phyloP scores from a whole-genome alignment of 2,329 filamentous ascomycete species.

The Cercospora sesami region DNA sequence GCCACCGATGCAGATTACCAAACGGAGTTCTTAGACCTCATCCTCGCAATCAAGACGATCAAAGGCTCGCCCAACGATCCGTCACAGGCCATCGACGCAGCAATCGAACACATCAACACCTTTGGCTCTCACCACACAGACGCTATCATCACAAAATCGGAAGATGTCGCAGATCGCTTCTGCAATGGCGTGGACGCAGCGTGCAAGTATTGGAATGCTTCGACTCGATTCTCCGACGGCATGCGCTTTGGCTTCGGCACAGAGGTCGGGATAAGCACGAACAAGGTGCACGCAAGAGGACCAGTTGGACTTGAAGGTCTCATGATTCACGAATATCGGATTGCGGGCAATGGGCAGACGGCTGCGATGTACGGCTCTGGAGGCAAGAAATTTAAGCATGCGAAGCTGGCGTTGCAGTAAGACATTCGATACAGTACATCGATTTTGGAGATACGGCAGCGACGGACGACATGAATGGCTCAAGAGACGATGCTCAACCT shows the following conservation, averaged over 20 bases:
- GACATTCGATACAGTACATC: neutral
- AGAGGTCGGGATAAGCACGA: constrained; percentile 97
- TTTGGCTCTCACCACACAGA: constrained; percentile 96
- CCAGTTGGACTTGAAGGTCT: constrained; percentile 92
- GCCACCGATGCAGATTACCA: constrained; percentile 71
- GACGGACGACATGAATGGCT: neutral
- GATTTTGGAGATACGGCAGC: neutral
- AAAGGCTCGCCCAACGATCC: constrained; percentile 34
- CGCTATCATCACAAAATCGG: constrained; percentile 73
- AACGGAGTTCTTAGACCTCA: constrained; percentile 86
- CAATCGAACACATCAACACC: constrained; percentile 83
- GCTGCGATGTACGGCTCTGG: constrained; percentile 68
- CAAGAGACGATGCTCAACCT: neutral
- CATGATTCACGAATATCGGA: constrained; percentile 96
- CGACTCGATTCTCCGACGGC: constrained; percentile 89
- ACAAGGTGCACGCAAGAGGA: constrained; percentile 93
- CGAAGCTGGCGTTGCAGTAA: constrained; percentile 44
- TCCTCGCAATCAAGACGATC: constrained; percentile 80
- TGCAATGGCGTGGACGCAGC: constrained; percentile 83
- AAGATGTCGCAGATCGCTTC: constrained; percentile 72
- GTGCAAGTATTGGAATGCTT: constrained; percentile 96
- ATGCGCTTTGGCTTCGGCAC: constrained; percentile 98
- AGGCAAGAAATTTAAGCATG: constrained; percentile 59
- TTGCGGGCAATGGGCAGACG: constrained; percentile 80
- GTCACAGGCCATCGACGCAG: constrained; percentile 58